Evolutionary conservation across 78 protist genomes (phyloP).

Genomic region (slime mould (Dictyostelium discoideum)): dicty_2.7 NC_007088.5:5871001-5871500

Average conservation of each 20-base stretch:
- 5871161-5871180: conserved; percentile 75
- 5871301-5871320: conserved; percentile 10
- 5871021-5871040: conserved; percentile 88
- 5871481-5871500: conserved; percentile 93
- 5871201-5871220: conserved; percentile 74
- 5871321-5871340: conserved; percentile 9
- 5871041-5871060: conserved; percentile 86
- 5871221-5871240: not conserved
- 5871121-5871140: conserved; percentile 69
- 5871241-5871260: conserved; percentile 12
- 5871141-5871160: conserved; percentile 72
- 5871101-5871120: conserved; percentile 88
- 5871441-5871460: conserved; percentile 86
- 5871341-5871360: not conserved
- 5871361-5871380: conserved; percentile 48
- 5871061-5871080: conserved; percentile 94
- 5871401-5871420: conserved; percentile 84
- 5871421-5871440: conserved; percentile 45
- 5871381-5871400: conserved; percentile 54
- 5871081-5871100: conserved; percentile 95
- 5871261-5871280: not conserved
- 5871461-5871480: conserved; percentile 79
- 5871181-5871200: conserved; percentile 69
- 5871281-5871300: not conserved
- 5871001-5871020: conserved; percentile 91